Conservation (phyloP, 345 rosid genomes). For the Lepidium africanum region DNA sequence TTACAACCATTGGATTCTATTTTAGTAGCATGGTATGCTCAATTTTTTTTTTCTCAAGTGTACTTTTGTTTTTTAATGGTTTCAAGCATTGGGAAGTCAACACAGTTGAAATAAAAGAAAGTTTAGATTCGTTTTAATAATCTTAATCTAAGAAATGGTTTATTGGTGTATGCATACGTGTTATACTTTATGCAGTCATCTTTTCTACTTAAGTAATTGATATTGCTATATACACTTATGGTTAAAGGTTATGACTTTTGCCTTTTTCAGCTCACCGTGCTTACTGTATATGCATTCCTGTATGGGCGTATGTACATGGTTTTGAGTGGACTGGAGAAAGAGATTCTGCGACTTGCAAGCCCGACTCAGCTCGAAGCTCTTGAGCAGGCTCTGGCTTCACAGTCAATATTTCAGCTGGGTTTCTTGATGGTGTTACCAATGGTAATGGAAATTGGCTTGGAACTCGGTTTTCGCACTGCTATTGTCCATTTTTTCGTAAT, state of each 20-base stretch:
- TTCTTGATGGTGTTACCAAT: constrained; percentile 75
- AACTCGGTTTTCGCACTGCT: constrained; percentile 87
- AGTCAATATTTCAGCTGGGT: constrained; percentile 82
- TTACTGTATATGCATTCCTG: constrained; percentile 75
- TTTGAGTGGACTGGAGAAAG: constrained; percentile 83
- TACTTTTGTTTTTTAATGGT: background rate
- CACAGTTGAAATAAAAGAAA: background rate
- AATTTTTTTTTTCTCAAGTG: background rate
- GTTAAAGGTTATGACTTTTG: constrained; percentile 1
- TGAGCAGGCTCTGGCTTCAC: constrained; percentile 77
- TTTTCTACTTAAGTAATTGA: background rate
- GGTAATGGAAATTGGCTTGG: constrained; percentile 92
- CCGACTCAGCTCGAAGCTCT: constrained; percentile 61
- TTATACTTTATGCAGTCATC: background rate
- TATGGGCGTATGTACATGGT: constrained; percentile 93
- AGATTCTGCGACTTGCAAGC: constrained; percentile 41
- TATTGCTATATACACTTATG: background rate
- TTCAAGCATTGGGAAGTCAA: background rate
- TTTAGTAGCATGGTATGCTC: constrained; percentile 84
- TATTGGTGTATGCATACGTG: background rate
- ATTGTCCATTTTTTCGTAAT: constrained; percentile 77
- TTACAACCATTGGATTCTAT: constrained; percentile 92
- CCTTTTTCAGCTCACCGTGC: constrained; percentile 67
- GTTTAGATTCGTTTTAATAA: background rate
- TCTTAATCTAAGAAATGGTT: background rate